phyloP scores from a whole-genome alignment of 2,329 filamentous ascomycete species.

The Penicillium thymicola region DNA sequence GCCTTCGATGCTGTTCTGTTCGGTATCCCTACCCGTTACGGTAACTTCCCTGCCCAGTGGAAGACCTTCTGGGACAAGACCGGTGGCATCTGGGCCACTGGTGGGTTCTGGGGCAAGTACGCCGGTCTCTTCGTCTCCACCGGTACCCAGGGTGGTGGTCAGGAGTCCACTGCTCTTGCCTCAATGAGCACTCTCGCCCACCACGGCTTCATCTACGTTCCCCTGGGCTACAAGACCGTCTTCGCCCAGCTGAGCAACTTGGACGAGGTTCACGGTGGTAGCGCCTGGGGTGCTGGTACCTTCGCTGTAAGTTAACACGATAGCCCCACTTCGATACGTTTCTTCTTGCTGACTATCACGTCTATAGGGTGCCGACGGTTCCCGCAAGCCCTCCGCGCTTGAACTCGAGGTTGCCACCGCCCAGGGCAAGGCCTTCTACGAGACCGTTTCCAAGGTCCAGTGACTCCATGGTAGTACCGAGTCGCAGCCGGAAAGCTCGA shows the following conservation, averaged over 20 bases:
- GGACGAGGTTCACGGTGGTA: conserved; percentile 77
- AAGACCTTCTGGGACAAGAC: conserved; percentile 83
- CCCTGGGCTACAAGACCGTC: conserved; percentile 81
- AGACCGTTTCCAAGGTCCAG: conserved; percentile 67
- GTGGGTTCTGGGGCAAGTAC: conserved; percentile 80
- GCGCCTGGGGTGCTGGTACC: conserved; percentile 90
- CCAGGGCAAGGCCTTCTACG: conserved; percentile 85
- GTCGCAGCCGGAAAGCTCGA: conserved; percentile 29
- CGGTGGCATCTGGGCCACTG: conserved; percentile 75
- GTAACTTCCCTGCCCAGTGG: conserved; percentile 96
- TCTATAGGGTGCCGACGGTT: conserved; percentile 64
- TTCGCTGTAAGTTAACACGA: conserved; percentile 59
- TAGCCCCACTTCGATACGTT: neutral
- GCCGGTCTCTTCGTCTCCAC: conserved; percentile 89
- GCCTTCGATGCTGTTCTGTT: conserved; percentile 85
- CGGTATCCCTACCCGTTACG: conserved; percentile 92
- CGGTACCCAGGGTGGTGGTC: conserved; percentile 79
- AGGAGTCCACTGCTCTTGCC: conserved; percentile 81
- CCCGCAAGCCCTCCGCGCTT: conserved; percentile 69
- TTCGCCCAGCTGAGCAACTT: conserved; percentile 70
- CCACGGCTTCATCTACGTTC: conserved; percentile 96
- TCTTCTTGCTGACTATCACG: conserved; percentile 11
- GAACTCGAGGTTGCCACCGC: conserved; percentile 76
- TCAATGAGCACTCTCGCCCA: conserved; percentile 83
- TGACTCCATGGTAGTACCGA: conserved; percentile 70